These are phyloP conservation scores for Viola pubescens DNA, from an alignment of 441 rosid genomes.

Conservation along the genomic window DNA sequence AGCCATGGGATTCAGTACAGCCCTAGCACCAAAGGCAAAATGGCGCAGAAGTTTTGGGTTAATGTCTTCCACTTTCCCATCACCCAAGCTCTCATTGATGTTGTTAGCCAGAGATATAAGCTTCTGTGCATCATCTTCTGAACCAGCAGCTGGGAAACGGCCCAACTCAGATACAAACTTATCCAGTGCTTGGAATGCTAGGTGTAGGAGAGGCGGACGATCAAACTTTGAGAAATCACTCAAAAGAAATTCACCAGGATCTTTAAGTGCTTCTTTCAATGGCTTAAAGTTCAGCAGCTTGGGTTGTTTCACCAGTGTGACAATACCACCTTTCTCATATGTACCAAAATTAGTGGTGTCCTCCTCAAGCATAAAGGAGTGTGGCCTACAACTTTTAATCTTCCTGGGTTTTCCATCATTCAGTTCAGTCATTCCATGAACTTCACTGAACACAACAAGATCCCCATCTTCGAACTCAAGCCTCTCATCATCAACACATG, in stretches of 20 bases:
- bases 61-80: constrained; percentile 57
- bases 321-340: constrained; percentile 85
- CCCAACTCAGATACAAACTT: constrained; percentile 49
- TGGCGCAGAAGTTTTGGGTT: constrained; percentile 59
- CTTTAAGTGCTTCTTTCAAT: constrained; percentile 60
- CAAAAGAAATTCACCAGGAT: constrained; percentile 84
- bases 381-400: constrained; percentile 63
- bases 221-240: constrained; percentile 87
- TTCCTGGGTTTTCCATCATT: constrained; percentile 91
- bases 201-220: constrained; percentile 73
- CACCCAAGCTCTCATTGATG: constrained; percentile 62
- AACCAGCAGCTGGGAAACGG: constrained; percentile 75
- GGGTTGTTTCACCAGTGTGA: constrained; percentile 81
- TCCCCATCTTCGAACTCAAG: constrained; percentile 94
- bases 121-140: constrained; percentile 78
- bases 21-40: constrained; percentile 87
- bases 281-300: constrained; percentile 70
- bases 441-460: constrained; percentile 82
- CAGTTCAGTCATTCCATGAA: constrained; percentile 81
- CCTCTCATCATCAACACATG: constrained; percentile 89
- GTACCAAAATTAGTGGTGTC: constrained; percentile 58
- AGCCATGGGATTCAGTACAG: constrained; percentile 92
- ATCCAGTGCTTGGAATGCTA: constrained; percentile 91
- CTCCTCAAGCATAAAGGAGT: constrained; percentile 75
- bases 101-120: constrained; percentile 45